Evolutionary conservation across 2,329 filamentous ascomycete genomes (phyloP).

Genomic region (Trichoderma gracile): DNA sequence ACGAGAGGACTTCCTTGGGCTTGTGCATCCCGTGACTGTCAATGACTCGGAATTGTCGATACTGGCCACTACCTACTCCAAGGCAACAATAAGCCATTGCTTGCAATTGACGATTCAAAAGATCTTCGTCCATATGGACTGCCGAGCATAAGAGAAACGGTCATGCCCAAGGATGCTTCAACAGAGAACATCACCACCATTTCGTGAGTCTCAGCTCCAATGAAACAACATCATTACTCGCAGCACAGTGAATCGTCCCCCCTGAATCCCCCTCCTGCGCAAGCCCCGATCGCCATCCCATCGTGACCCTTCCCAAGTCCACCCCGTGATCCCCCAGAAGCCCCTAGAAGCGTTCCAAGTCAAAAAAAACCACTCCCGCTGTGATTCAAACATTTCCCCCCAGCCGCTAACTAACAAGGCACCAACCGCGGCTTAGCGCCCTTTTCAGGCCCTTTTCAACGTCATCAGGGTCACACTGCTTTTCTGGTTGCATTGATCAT

Average conservation of each 20-base stretch:
- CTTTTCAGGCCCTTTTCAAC: constrained; percentile 1
- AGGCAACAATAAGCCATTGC: too few species aligned
- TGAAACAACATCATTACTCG: too few species aligned
- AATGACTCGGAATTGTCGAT: too few species aligned
- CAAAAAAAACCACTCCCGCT: neutral
- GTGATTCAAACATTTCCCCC: constrained; percentile 1
- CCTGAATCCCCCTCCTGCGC: constrained; percentile 18
- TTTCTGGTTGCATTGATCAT: neutral
- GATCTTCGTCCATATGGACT: too few species aligned
- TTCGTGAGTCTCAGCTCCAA: too few species aligned
- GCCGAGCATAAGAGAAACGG: too few species aligned
- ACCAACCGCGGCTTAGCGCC: neutral
- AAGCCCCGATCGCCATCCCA: constrained; percentile 25
- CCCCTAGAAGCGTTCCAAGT: constrained; percentile 7
- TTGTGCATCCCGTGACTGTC: too few species aligned
- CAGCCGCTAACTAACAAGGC: constrained; percentile 5
- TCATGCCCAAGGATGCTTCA: too few species aligned
- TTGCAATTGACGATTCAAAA: too few species aligned
- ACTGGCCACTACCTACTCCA: too few species aligned
- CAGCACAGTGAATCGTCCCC: neutral
- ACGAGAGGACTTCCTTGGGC: too few species aligned
- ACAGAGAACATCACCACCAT: too few species aligned
- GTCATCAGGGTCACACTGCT: constrained; percentile 21
- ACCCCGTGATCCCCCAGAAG: constrained; percentile 17
- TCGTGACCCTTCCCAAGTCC: constrained; percentile 18